Percentiles rank a stretch among this genome's conserved stretches.
These are phyloP conservation scores for Brassica carinata DNA, from an alignment of 345 rosid species.

Conservation along the genomic window DNA sequence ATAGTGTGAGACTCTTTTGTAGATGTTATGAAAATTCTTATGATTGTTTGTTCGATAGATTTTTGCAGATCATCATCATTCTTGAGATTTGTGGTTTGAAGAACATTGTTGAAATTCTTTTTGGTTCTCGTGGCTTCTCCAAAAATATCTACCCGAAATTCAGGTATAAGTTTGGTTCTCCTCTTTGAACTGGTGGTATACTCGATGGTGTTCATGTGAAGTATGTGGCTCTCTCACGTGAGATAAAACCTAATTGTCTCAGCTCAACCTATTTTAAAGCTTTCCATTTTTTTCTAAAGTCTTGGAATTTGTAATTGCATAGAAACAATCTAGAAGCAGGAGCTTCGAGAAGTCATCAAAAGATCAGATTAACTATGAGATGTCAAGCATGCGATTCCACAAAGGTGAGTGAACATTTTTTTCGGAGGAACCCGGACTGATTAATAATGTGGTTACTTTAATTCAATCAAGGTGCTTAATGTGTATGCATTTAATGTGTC, in stretches of 20 bases:
- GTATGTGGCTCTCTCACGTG: conserved; percentile 69
- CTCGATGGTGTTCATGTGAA: conserved; percentile 89
- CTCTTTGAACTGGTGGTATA: conserved; percentile 50
- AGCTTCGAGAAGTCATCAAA: conserved; percentile 75
- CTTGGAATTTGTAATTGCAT: background rate
- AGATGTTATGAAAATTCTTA: background rate
- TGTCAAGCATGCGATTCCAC: conserved; percentile 72
- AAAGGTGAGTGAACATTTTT: conserved; percentile 47
- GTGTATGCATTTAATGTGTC: conserved; percentile 84
- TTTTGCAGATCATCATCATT: background rate
- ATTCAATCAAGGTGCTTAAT: conserved; percentile 60
- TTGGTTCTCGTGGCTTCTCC: background rate
- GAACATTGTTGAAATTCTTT: background rate
- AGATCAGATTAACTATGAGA: conserved; percentile 91
- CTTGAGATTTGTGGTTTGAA: background rate
- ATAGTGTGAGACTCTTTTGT: background rate
- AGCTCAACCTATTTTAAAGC: background rate
- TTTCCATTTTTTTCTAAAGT: background rate
- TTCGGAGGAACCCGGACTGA: background rate
- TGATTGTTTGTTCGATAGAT: background rate
- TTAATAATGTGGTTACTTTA: background rate
- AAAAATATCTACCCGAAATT: background rate
- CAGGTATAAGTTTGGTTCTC: background rate
- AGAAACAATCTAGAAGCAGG: conserved; percentile 46
- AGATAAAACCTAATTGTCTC: conserved; percentile 55